Evolutionary conservation across 1,284 basidiomycete species (phyloP), one percentile per base, ranked within the genome.

Genomic region (Naganishia liquefaciens): DNA sequence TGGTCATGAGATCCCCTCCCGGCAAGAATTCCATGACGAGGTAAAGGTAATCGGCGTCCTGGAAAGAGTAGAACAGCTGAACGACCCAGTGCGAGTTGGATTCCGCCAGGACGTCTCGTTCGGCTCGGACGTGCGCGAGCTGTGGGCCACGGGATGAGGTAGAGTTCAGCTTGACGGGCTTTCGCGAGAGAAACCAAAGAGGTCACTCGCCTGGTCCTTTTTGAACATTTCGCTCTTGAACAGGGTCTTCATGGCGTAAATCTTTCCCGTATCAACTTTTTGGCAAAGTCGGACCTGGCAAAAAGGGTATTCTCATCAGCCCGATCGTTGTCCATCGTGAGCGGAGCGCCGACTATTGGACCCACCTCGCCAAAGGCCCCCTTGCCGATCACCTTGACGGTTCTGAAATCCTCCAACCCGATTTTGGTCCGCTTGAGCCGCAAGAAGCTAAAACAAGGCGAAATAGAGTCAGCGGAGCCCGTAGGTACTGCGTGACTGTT

Each of bases 161-260:
- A 55, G 19, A 13, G 23, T n/a, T 37, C 27, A 21, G 15, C 33
- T 23, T 25, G 39, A 49, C 25, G 19, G 28, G 49, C 21, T 2
- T 17, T 9, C 51, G 46, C 28, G 11, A 9, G 27, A 19, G 39
- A n/a, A n/a, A n/a, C 5, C 11, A 28, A 30, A 7, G 1, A 42
- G n/a, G n/a, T 47, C 43, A 75, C 85, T 65, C 64, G 91, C 92
- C 84, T 96, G 93, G 77, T 99, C 95, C 75, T 96, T 93, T 78
- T 98, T 96, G 82, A 99, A 88, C 95, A 99, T 99, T 80, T 99
- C 95, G 61, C 89, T 89, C 82, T 99, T 99, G 78, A 93, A 88
- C 75, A 99, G 80, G 68, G 93, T 96, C 84, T 99, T 99, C 96
- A 99, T 99, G 46, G 95, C 95, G 75, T 97, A 98, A 64, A 99